A percentile compares a stretch with the other conserved stretches of the same genome.
Conservation (phyloP, 83 land plant species). For the Diphasiastrum complanatum region DNA sequence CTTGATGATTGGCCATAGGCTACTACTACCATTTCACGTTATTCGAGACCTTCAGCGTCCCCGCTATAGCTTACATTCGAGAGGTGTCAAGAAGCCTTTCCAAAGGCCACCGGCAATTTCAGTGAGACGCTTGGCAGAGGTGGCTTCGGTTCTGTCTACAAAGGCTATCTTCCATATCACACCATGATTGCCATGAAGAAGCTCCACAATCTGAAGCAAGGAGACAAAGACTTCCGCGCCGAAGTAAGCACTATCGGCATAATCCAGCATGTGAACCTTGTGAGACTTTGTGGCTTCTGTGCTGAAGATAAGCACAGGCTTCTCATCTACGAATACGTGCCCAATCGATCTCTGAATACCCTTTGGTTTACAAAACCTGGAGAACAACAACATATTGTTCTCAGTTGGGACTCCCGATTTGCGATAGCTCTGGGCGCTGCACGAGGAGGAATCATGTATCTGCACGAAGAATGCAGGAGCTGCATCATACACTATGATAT, state of each 20-base stretch:
- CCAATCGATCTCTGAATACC: conserved; percentile 1
- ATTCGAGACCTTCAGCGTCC: too few relatives aligned
- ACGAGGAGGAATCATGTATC: conserved; percentile 1
- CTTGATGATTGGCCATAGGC: too few relatives aligned
- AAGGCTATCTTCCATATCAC: too few relatives aligned
- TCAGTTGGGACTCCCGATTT: conserved; percentile 7
- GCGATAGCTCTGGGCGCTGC: conserved; percentile 13
- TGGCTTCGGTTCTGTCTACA: too few relatives aligned
- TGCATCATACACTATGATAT: conserved; percentile 16
- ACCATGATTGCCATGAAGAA: conserved; percentile 7
- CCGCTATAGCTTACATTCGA: too few relatives aligned
- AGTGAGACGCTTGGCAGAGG: too few relatives aligned
- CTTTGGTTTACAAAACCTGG: background rate
- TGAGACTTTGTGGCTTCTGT: conserved; percentile 12
- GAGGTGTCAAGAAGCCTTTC: too few relatives aligned
- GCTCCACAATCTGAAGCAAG: background rate
- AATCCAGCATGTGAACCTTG: conserved; percentile 7
- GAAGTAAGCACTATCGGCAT: conserved; percentile 9
- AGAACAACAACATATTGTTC: background rate
- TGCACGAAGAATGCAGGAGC: conserved; percentile 2
- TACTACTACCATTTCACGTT: too few relatives aligned
- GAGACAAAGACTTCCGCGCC: conserved; percentile 3
- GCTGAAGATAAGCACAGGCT: conserved; percentile 10
- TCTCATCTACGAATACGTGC: conserved; percentile 12
- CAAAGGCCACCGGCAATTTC: too few relatives aligned